Percentiles rank a stretch among this genome's conserved stretches.
Conservation (phyloP, 306 rosid genomes). For the Cicer arietinum region DNA sequence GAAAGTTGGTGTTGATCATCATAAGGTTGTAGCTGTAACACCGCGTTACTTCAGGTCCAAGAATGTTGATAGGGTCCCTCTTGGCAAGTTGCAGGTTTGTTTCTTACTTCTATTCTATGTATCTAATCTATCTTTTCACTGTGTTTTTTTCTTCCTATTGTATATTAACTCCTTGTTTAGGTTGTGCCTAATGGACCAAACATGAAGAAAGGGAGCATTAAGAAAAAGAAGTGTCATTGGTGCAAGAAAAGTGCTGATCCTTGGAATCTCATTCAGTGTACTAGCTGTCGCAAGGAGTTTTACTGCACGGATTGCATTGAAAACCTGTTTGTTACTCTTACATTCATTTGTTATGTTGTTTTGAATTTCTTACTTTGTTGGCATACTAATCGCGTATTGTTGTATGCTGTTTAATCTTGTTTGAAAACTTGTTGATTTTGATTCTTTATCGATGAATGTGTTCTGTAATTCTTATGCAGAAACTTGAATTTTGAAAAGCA, state of each 20-base stretch:
- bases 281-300: conserved; percentile 76
- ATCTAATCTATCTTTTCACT: neutral
- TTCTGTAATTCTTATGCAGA: conserved; percentile 16
- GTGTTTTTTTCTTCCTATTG: neutral
- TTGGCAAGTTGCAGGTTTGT: conserved; percentile 73
- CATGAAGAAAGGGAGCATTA: conserved; percentile 53
- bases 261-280: conserved; percentile 69
- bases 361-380: conserved; percentile 38
- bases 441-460: neutral
- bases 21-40: conserved; percentile 43
- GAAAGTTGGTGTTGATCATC: conserved; percentile 60
- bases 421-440: conserved; percentile 22
- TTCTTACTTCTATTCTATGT: neutral
- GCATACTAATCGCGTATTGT: neutral
- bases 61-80: conserved; percentile 76
- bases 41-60: conserved; percentile 82
- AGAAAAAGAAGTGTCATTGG: conserved; percentile 80
- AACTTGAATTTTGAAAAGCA: conserved; percentile 33
- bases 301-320: conserved; percentile 85
- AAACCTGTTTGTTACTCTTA: conserved; percentile 71
- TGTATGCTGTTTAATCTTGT: conserved; percentile 7
- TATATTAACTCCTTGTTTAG: conserved; percentile 45
- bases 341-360: conserved; percentile 27
- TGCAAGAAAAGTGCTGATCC: conserved; percentile 68
- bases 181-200: conserved; percentile 58